Base-by-base conservation (phyloP, 1,284 basidiomycete genomes). In the Boletus sp. region DNA sequence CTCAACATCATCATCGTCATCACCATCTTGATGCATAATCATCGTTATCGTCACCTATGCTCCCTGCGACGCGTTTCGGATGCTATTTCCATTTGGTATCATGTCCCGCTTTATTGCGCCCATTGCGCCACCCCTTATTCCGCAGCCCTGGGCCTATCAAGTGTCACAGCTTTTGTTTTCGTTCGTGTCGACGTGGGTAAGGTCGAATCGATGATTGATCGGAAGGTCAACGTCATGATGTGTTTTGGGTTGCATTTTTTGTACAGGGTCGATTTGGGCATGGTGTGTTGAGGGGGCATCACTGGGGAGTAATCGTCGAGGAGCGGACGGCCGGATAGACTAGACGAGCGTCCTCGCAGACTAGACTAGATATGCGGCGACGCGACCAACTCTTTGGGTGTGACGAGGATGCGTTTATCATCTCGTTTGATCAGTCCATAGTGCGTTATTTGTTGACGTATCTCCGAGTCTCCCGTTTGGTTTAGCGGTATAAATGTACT, bases 121-220 rank as follows among this genome's bases (percentile, higher is more conserved):
- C 42, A 44, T 34, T 34, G 22, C 27, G 26, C 35, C 17, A 16
- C 39, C 40, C 26, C 16, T 20, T 40, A 17, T 47, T 26, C 40
- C 19, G 14, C 30, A 37, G 6, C 33, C 38, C 32, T 36, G 38
- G 32, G 33, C 22, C 12, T 29, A 22, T 41, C 17, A 17, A 30
- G 26, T 36, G 25, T 17, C n/a, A 33, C 23, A 16, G 6, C 6
- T 20, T 41, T 41, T 29, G 16, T 38, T 44, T 29, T 22, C 23
- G 19, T 38, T 52, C 30, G 17, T 35, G 32, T 44, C 34, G 29
- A 37, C 44, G 9, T 30, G 43, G 39, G 19, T 41, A 32, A 41
- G 27, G 17, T 23, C 10, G 12, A 40, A 20, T 32, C 27, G 50
- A 57, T 55, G 44, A 46, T 46, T 27, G 43, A 44, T 41, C 20